Evolutionary conservation across 73 alveolate genomes (phyloP), one percentile per base, ranked within the genome.

Genomic region (Tetrahymena thermophila): DNA sequence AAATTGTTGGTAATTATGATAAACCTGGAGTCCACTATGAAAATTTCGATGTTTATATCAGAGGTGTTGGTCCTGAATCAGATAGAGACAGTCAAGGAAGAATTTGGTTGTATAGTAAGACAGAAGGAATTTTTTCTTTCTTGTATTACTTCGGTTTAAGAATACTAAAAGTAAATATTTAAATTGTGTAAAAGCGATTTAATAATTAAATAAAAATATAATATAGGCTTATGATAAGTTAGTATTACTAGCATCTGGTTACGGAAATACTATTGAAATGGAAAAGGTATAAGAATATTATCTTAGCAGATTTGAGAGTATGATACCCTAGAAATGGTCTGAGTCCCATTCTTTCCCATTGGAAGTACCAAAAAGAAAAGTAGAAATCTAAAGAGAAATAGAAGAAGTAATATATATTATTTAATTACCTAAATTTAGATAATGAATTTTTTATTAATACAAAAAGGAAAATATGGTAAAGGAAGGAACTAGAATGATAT

Each of bases 1-100:
- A 96, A 0, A 96, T 99, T 7, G 95, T 98, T n/a, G 99, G 99
- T 25, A 99, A 99, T 96, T 98, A 98, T 96, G 99, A 98, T 44
- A 98, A 97, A 58, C 98, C 98, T 34, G 96, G 96, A 84, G 98
- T 97, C 56, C 95, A 97, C 93, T 97, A 98, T 57, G 99, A 99
- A 38, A 98, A 98, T 85, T 99, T 99, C 93, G 99, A 99, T 94
- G 99, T 98, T 55, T 99, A 98, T 97, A 94, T 99, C 37, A 98
- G 99, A 96, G 99, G 99, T 85, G 98, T 98, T 1, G 99, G 99
- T 10, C 97, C 98, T 84, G 94, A 43, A 42, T 35, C 94, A 25
- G 97, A 97, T 38, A 96, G 98, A 94, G 99, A 99, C 96, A 94
- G 96, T 40, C 94, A 97, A 56, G 99, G 99, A 43, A 98, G 99